Evolutionary conservation across 257 asterid genomes (phyloP).

Genomic region (Rauvolfia tetraphylla): DNA sequence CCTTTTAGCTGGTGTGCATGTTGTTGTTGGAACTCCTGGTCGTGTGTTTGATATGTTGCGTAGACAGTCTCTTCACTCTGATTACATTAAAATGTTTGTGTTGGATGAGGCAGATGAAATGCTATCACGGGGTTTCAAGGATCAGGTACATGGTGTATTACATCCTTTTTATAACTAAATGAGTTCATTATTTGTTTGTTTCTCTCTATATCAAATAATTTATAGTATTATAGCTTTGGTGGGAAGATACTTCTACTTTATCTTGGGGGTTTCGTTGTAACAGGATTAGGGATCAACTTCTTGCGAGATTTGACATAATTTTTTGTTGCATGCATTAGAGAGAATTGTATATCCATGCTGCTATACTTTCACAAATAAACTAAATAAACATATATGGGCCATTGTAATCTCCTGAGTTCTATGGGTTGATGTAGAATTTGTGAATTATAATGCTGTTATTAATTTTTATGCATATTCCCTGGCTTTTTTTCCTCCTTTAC

Average conservation of each 20-base stretch:
- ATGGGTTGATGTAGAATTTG: too few relatives aligned
- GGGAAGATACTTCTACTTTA: neutral
- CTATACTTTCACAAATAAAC: neutral
- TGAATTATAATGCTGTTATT: too few relatives aligned
- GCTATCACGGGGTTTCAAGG: constrained; percentile 85
- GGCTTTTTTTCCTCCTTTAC: too few relatives aligned
- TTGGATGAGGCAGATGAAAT: constrained; percentile 90
- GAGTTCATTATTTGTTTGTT: neutral
- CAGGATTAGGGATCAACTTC: neutral
- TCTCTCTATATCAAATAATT: neutral
- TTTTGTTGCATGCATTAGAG: neutral
- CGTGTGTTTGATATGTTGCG: constrained; percentile 83
- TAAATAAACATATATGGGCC: neutral
- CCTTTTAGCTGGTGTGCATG: constrained; percentile 75
- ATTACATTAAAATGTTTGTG: constrained; percentile 67
- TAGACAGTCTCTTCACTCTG: constrained; percentile 66
- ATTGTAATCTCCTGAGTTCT: neutral
- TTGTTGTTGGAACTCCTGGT: constrained; percentile 87
- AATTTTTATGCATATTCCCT: too few relatives aligned
- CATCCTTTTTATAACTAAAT: neutral
- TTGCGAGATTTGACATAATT: neutral
- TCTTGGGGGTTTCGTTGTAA: neutral
- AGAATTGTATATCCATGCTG: neutral
- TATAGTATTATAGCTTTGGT: neutral
- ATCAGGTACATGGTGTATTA: constrained; percentile 46